Evolutionary conservation across 345 rosid genomes (phyloP).

Genomic region (Triadica sebifera): DNA sequence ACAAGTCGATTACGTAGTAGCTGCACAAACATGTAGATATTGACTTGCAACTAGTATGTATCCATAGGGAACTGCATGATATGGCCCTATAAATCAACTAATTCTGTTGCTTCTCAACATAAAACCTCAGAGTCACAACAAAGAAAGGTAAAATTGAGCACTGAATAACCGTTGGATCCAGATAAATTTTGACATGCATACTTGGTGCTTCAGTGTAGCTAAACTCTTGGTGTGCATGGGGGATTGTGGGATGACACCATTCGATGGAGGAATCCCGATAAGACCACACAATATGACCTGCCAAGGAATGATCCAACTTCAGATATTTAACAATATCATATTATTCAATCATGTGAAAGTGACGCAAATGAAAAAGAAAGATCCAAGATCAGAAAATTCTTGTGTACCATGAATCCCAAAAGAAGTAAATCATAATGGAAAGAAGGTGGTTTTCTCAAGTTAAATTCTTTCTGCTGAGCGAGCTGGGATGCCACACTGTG

Average conservation of each 20-base stretch:
- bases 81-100: not conserved
- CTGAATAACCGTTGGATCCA: not conserved
- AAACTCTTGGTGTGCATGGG: constrained; percentile 34
- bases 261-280: constrained; percentile 30
- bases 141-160: not conserved
- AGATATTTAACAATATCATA: constrained; percentile 10
- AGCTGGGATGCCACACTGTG: constrained; percentile 36
- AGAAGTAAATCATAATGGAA: constrained; percentile 37
- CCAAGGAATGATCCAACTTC: constrained; percentile 4
- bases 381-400: not conserved
- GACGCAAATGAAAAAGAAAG: not conserved
- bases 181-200: constrained; percentile 2
- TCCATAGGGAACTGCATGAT: not conserved
- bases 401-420: constrained; percentile 30
- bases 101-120: not conserved
- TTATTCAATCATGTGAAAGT: not conserved
- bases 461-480: constrained; percentile 38
- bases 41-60: constrained; percentile 2
- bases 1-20: constrained; percentile 24
- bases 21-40: constrained; percentile 6
- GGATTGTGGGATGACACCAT: constrained; percentile 34
- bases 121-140: not conserved
- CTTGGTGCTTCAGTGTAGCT: constrained; percentile 32
- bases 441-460: constrained; percentile 33
- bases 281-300: constrained; percentile 33